Conservation (phyloP, 805 yeast species). For the Teunomyces gatunensis region DNA sequence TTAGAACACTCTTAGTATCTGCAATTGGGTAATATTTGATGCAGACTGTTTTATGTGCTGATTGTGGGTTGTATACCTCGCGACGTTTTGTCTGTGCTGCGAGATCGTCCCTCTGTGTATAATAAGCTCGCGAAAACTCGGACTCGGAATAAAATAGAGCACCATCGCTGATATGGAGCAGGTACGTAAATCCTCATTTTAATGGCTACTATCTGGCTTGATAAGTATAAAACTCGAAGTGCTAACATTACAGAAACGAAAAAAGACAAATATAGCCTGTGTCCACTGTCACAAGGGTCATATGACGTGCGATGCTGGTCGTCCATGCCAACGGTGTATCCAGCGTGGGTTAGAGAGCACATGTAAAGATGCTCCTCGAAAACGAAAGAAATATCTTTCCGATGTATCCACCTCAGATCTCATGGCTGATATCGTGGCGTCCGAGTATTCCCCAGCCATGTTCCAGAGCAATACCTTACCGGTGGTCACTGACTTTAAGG, state of each 20-base stretch:
- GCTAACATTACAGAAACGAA: slow-evolving; percentile 30
- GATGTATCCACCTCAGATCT: slow-evolving; percentile 46
- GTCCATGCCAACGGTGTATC: slow-evolving; percentile 82
- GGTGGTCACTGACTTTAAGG: not conserved
- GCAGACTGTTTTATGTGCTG: not conserved
- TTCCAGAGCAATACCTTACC: slow-evolving; percentile 1
- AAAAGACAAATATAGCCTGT: slow-evolving; percentile 85
- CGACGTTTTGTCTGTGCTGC: not conserved
- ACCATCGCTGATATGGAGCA: not conserved
- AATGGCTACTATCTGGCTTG: no score
- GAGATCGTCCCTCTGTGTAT: not conserved
- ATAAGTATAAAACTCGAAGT: not conserved
- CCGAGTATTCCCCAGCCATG: not conserved
- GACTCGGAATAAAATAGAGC: not conserved
- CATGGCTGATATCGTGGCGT: not conserved
- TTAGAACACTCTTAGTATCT: no score
- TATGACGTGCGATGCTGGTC: slow-evolving; percentile 81
- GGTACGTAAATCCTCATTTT: not conserved
- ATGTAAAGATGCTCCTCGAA: slow-evolving; percentile 89
- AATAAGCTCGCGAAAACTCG: slow-evolving; percentile 2
- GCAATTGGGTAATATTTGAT: no score
- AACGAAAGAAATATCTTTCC: slow-evolving; percentile 73
- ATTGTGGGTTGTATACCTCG: not conserved
- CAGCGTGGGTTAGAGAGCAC: slow-evolving; percentile 62
- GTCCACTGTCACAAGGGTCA: slow-evolving; percentile 88